Evolutionary conservation across 2,329 filamentous ascomycete genomes (phyloP), one percentile per base, ranked within the genome.

Genomic region (Penicillium sp.): DNA sequence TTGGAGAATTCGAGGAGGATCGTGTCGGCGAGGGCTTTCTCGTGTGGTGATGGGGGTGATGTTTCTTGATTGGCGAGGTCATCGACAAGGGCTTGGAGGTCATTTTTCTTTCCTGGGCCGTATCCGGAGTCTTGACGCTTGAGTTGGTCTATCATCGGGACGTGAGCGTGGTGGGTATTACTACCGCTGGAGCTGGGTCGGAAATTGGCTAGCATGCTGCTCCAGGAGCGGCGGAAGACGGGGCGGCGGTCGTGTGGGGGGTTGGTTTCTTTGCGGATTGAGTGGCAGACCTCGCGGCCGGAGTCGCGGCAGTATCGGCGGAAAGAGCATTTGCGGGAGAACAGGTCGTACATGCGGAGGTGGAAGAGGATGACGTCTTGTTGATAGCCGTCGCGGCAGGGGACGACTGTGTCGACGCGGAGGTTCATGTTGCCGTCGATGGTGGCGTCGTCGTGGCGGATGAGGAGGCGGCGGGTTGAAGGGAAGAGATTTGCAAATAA

Each of bases 371-470:
- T 91, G 70, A 91, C 86, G 69, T 88, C 87, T 65, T 88, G 86
- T 66, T 86, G 86, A 56, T 80, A 79, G 45, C 84, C 83, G 44
- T 85, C 85, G 28, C 85, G 84, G 28, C 82, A 80, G 28, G 81
- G 79, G 50, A 91, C 86, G 65, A 91, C 83, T 6, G 92, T 94
- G 75, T 97, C 93, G 61, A 98, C 85, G 35, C 93, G 89, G 60
- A 99, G 84, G 75, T 98, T 98, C 92, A 97, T 96, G 82, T 97
- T 97, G 38, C 94, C 94, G 75, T 99, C 94, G 4, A 89, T 80
- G 0, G 93, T 95, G 53, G 91, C 88, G 78, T 97, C 92, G 75
- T 98, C 95, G 75, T 98, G 94, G 30, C 91, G 88, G 72, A 99
- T 92, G 38, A 87, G 87, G 56, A 98, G 81, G 59, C 91, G 87